Conservation (phyloP, 2,329 filamentous ascomycete species). For the Geoglossum cookeanum region DNA sequence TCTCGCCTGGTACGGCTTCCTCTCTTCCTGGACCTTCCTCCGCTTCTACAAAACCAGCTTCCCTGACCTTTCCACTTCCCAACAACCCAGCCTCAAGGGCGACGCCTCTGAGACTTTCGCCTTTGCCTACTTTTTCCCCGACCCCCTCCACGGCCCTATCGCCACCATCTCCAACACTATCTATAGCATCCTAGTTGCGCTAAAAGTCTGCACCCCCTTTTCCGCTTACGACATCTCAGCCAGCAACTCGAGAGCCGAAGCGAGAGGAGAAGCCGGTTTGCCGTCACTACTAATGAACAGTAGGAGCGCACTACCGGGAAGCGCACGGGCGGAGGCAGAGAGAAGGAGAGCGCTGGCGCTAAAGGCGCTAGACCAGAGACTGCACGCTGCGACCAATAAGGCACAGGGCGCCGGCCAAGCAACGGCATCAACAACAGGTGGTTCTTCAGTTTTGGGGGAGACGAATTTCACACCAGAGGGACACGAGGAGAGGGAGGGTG, state of each 20-base stretch:
- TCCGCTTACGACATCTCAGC: slow-evolving; percentile 61
- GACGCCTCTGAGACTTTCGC: slow-evolving; percentile 94
- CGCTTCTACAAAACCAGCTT: slow-evolving; percentile 70
- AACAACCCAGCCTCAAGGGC: slow-evolving; percentile 44
- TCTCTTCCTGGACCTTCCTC: slow-evolving; percentile 86
- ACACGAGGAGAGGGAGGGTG: background rate
- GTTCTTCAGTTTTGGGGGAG: slow-evolving; percentile 21
- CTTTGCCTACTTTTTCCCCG: slow-evolving; percentile 90
- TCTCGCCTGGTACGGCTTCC: slow-evolving; percentile 61
- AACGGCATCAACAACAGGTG: slow-evolving; percentile 25
- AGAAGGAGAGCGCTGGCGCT: slow-evolving; percentile 72
- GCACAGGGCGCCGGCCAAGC: slow-evolving; percentile 13
- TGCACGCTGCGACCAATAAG: slow-evolving; percentile 56
- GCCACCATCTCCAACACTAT: slow-evolving; percentile 53
- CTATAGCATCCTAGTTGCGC: slow-evolving; percentile 53
- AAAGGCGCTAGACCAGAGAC: slow-evolving; percentile 75
- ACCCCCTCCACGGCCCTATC: slow-evolving; percentile 59
- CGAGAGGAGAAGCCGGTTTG: slow-evolving; percentile 39
- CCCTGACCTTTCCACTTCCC: slow-evolving; percentile 34
- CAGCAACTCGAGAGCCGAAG: slow-evolving; percentile 50
- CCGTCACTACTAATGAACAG: slow-evolving; percentile 36
- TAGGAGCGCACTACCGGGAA: slow-evolving; percentile 24
- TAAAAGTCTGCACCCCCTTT: slow-evolving; percentile 72
- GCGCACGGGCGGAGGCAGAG: slow-evolving; percentile 80
- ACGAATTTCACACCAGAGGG: slow-evolving; percentile 24